Percentiles rank a stretch among this genome's conserved stretches.
Conservation (phyloP, 2,329 filamentous ascomycete species). For the Sporothrix mexicana region DNA sequence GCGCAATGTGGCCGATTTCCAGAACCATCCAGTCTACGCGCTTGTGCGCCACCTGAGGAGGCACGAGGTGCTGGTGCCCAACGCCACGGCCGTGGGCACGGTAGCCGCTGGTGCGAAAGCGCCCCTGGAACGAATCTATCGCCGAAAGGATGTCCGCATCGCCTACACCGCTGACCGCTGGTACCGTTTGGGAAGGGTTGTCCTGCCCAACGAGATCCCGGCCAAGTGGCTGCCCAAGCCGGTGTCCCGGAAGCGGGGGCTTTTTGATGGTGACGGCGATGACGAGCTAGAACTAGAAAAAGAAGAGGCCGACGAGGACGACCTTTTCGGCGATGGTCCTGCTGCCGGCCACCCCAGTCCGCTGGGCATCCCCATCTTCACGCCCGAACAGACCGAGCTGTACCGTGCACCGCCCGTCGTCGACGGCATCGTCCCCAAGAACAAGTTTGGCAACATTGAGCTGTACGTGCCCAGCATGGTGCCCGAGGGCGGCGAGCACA, state of each 20-base stretch:
- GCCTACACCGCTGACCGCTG: slow-evolving; percentile 84
- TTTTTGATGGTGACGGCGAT: slow-evolving; percentile 43
- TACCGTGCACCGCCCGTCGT: slow-evolving; percentile 80
- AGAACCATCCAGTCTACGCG: slow-evolving; percentile 81
- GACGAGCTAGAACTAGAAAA: slow-evolving; percentile 3
- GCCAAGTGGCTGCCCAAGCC: slow-evolving; percentile 72
- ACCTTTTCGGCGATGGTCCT: slow-evolving; percentile 48
- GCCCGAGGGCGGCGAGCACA: slow-evolving; percentile 77
- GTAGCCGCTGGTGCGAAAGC: slow-evolving; percentile 67
- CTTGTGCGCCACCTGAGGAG: slow-evolving; percentile 82
- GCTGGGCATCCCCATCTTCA: slow-evolving; percentile 63
- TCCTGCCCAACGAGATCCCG: slow-evolving; percentile 79
- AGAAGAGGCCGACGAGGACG: slow-evolving; percentile 42
- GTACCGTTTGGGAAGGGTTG: slow-evolving; percentile 84
- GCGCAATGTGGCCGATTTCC: slow-evolving; percentile 84
- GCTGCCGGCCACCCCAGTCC: slow-evolving; percentile 43
- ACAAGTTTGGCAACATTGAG: slow-evolving; percentile 92
- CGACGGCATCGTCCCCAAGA: slow-evolving; percentile 79
- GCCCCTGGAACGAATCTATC: slow-evolving; percentile 77
- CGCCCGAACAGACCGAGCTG: slow-evolving; percentile 68
- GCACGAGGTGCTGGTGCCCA: slow-evolving; percentile 81
- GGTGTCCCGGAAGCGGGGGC: slow-evolving; percentile 40
- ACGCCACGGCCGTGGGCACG: slow-evolving; percentile 73
- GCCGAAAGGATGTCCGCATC: slow-evolving; percentile 77
- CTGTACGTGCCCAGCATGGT: slow-evolving; percentile 93